These are phyloP conservation scores for Gardenia jasminoides DNA, from an alignment of 257 asterid genomes.

Conservation along the genomic window DNA sequence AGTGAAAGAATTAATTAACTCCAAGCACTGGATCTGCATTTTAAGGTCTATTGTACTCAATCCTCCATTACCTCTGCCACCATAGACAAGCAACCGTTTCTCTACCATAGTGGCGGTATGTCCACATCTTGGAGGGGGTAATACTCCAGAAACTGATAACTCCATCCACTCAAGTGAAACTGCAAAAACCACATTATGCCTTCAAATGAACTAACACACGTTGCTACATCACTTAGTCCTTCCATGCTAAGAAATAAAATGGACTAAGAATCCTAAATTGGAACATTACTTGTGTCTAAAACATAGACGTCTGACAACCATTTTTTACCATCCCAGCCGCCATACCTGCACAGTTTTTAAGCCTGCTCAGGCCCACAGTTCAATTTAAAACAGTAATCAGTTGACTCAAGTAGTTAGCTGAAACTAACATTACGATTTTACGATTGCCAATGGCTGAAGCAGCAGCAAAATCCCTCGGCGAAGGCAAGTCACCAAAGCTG, in stretches of 20 bases:
- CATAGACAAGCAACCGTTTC: constrained; percentile 91
- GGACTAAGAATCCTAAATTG: neutral
- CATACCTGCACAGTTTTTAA: constrained; percentile 61
- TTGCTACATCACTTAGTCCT: neutral
- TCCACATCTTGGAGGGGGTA: constrained; percentile 98
- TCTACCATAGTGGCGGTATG: constrained; percentile 96
- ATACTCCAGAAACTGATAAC: constrained; percentile 74
- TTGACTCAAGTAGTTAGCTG: constrained; percentile 9
- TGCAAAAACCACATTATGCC: constrained; percentile 30
- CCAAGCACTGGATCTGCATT: neutral
- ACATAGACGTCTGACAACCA: constrained; percentile 95
- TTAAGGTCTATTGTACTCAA: neutral
- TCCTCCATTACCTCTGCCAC: constrained; percentile 78
- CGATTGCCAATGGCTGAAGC: constrained; percentile 90
- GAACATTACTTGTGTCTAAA: constrained; percentile 76
- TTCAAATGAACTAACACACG: constrained; percentile 15
- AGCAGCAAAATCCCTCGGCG: constrained; percentile 93
- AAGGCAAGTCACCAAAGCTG: constrained; percentile 96
- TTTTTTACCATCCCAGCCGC: constrained; percentile 99
- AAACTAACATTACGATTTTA: constrained; percentile 82
- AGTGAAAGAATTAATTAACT: neutral
- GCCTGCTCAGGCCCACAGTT: constrained; percentile 16
- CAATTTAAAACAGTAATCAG: constrained; percentile 20
- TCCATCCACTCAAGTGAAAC: constrained; percentile 98
- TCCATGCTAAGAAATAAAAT: neutral